Evolutionary conservation across 441 rosid genomes (phyloP), one percentile per base, ranked within the genome.

Genomic region (Erodium chrysanthum): DNA sequence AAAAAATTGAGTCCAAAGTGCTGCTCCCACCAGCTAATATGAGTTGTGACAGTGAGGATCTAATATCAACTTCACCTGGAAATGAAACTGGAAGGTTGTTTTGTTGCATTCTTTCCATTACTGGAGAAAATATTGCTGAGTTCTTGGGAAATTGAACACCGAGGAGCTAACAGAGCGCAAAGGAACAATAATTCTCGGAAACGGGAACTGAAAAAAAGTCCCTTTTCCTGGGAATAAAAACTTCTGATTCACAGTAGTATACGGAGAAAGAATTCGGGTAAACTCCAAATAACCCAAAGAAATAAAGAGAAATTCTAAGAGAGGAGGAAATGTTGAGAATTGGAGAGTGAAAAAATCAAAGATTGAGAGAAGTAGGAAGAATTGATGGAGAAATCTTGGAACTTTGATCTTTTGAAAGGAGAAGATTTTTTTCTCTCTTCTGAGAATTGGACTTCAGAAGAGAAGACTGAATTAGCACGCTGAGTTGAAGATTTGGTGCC

Each of bases 1-100:
- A 85, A 83, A 92, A 90, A 58, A 92, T 84, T 10, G 97, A 88
- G 59, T 92, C 98, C 4, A 92, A 67, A 17, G 96, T 76, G 84
- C 79, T 88, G 68, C 81, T 75, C 48, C 97, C 98, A 64, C 91
- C 94, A 0, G 81, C 77, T 76, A 92, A 44, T 75, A 92, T 86
- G 67, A 90, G 81, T 23, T 86, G 82, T 2, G 97, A 92, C 12
- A 92, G 77, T 7, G 90, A 80, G 12, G 87, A 75, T 65, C 90
- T 80, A 4, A 82, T 79, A 15, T 81, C 74, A 17, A 72, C 65
- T 42, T 68, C 66, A 22, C 74, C 65, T 33, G 61, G 66, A 15
- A 73, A 67, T 21, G 73, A 68, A 44, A 60, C 15, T 54, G 80
- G 22, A 37, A 14, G 29, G 46, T 35, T 76, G 46, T 46, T 78